phyloP scores from a whole-genome alignment of 176 grass and related monocot species.

The Echinochloa phyllopogon region DNA sequence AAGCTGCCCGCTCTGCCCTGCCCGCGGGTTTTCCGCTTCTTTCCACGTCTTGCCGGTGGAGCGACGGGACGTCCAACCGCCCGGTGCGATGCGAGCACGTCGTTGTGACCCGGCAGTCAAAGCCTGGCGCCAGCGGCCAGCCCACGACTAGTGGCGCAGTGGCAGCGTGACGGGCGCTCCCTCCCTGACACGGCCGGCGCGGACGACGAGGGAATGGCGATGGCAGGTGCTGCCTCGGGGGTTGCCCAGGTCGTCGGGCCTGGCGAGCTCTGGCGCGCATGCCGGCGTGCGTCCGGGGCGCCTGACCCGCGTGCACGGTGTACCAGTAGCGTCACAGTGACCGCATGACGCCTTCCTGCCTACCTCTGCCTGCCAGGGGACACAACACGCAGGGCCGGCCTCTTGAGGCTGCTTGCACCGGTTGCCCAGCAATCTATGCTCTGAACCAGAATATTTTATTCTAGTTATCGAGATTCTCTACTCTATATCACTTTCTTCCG shows the following conservation, averaged over 20 bases:
- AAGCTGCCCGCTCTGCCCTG: background rate
- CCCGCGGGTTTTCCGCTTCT: conserved; percentile 28
- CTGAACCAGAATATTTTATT: too few relatives aligned
- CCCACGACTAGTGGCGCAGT: background rate
- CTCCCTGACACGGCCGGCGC: conserved; percentile 33
- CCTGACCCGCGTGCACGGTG: conserved; percentile 30
- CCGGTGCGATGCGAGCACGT: background rate
- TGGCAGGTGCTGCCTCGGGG: conserved; percentile 15
- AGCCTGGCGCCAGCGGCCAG: conserved; percentile 1
- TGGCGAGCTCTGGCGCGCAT: conserved; percentile 26
- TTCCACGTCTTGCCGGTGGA: background rate
- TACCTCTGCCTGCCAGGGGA: background rate
- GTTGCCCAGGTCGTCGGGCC: background rate
- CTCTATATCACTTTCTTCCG: too few relatives aligned
- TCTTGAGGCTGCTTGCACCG: too few relatives aligned
- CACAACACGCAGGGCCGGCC: conserved; percentile 15
- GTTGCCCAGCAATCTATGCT: too few relatives aligned
- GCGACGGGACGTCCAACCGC: conserved; percentile 24
- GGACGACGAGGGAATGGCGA: conserved; percentile 47
- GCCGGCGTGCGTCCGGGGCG: conserved; percentile 48
- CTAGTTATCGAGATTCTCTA: too few relatives aligned
- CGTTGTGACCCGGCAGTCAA: conserved; percentile 43
- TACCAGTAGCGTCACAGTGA: conserved; percentile 22
- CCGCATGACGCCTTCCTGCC: conserved; percentile 35
- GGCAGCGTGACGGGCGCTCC: conserved; percentile 24